phyloP scores from a whole-genome alignment of 495 filamentous ascomycete species.

The Penicillium lividum region DNA sequence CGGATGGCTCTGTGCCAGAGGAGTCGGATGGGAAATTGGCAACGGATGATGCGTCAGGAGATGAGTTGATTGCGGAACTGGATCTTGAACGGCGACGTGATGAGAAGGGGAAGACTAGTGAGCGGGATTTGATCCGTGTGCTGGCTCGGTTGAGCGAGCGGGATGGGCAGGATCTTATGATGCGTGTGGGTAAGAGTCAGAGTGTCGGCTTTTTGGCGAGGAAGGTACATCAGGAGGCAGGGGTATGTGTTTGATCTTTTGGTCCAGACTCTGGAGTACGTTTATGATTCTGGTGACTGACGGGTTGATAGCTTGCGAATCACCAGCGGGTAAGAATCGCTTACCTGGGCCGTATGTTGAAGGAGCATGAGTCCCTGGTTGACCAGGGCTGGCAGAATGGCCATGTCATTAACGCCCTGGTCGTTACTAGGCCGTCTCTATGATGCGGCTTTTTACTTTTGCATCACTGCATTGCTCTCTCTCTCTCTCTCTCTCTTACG shows the following conservation, averaged over 20 bases:
- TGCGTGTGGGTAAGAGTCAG: slow-evolving; percentile 62
- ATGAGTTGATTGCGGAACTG: slow-evolving; percentile 46
- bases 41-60: slow-evolving; percentile 46
- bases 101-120: slow-evolving; percentile 60
- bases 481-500: not conserved
- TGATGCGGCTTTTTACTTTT: slow-evolving; percentile 26
- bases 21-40: slow-evolving; percentile 48
- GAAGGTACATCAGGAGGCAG: slow-evolving; percentile 63
- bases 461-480: not conserved
- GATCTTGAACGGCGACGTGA: slow-evolving; percentile 61
- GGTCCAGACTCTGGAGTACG: not conserved
- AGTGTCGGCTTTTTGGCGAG: slow-evolving; percentile 61
- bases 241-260: slow-evolving; percentile 48
- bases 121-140: slow-evolving; percentile 58
- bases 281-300: not conserved
- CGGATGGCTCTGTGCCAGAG: slow-evolving; percentile 34
- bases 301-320: slow-evolving; percentile 41
- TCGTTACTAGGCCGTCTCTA: slow-evolving; percentile 53
- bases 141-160: slow-evolving; percentile 66
- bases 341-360: slow-evolving; percentile 78
- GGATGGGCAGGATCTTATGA: slow-evolving; percentile 60
- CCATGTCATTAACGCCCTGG: slow-evolving; percentile 77
- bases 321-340: slow-evolving; percentile 64
- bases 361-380: slow-evolving; percentile 61
- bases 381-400: slow-evolving; percentile 76